Evolutionary conservation across 306 rosid genomes (phyloP).

Genomic region (Fragaria iinumae): DNA sequence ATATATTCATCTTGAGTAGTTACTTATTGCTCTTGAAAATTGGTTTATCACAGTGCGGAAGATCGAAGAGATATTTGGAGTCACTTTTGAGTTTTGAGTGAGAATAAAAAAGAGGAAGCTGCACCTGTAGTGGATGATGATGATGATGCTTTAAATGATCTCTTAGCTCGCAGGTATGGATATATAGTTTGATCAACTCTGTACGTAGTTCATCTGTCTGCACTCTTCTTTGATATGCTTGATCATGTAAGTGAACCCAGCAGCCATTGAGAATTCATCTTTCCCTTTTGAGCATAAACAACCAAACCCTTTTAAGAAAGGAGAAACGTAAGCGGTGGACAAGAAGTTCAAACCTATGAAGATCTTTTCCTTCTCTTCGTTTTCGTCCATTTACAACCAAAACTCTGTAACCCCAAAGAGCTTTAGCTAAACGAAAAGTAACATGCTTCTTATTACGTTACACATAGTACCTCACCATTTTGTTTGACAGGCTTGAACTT

Average conservation of each 20-base stretch:
- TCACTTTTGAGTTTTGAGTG: slow-evolving; percentile 65
- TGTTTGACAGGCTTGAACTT: not conserved
- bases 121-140: slow-evolving; percentile 64
- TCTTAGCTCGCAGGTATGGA: slow-evolving; percentile 89
- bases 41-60: slow-evolving; percentile 75
- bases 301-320: too few species aligned
- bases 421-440: not conserved
- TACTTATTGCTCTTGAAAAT: slow-evolving; percentile 20
- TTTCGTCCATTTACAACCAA: not conserved
- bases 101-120: slow-evolving; percentile 97
- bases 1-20: slow-evolving; percentile 13
- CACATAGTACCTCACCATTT: slow-evolving; percentile 15
- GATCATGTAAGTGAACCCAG: slow-evolving; percentile 18
- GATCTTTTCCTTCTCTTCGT: not conserved
- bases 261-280: slow-evolving; percentile 10
- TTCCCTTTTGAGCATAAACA: slow-evolving; percentile 21
- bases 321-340: not conserved
- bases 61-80: slow-evolving; percentile 97
- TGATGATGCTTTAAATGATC: slow-evolving; percentile 92
- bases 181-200: slow-evolving; percentile 11
- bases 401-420: not conserved
- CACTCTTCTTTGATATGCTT: not conserved
- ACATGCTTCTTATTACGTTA: not conserved
- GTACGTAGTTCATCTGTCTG: slow-evolving; percentile 21
- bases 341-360: not conserved